Evolutionary conservation across 148 eudicot species (phyloP).

Genomic region (Chenopodium suecicum): DNA sequence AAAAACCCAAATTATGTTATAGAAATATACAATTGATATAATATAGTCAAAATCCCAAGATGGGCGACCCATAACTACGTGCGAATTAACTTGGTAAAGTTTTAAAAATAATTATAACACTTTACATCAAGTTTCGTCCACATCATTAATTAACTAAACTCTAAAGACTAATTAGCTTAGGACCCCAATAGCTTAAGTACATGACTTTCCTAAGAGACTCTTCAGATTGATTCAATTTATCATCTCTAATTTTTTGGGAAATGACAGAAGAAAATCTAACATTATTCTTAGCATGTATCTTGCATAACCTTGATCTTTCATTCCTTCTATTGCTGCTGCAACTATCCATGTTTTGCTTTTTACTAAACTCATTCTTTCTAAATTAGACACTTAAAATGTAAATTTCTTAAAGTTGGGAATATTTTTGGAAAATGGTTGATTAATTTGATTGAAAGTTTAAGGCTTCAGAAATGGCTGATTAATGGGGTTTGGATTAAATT

Average conservation of each 20-base stretch:
- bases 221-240: conserved; percentile 13
- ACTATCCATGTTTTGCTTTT: conserved; percentile 17
- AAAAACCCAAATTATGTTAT: too few species aligned
- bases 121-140: background rate
- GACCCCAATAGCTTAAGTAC: conserved; percentile 32
- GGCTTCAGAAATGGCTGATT: background rate
- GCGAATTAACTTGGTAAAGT: too few species aligned
- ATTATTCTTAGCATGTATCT: conserved; percentile 16
- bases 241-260: conserved; percentile 2
- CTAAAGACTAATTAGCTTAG: background rate
- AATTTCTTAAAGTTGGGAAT: too few species aligned
- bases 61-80: too few species aligned
- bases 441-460: background rate
- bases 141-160: background rate
- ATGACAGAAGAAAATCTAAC: conserved; percentile 4
- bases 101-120: too few species aligned
- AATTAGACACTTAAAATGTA: background rate
- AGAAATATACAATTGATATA: background rate
- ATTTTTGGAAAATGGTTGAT: background rate
- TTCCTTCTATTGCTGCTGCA: conserved; percentile 26
- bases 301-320: conserved; percentile 31
- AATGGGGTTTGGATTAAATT: background rate
- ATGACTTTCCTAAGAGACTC: conserved; percentile 28
- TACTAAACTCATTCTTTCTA: conserved; percentile 12
- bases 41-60: too few species aligned